These are phyloP conservation scores for Nematodospora anomalae DNA, from an alignment of 1,139 yeast species.

Conservation along the genomic window DNA sequence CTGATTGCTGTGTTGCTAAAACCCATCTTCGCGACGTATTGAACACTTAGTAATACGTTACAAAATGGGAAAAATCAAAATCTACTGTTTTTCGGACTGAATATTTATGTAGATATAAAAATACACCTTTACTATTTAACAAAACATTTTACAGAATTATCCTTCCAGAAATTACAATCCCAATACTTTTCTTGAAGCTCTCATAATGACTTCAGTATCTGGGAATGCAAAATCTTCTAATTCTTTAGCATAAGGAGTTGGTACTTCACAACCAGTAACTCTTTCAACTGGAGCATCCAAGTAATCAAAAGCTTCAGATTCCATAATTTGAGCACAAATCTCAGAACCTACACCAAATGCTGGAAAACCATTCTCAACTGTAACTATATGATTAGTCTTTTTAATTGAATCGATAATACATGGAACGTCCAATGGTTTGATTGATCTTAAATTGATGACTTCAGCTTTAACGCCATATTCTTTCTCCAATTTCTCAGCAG, in stretches of 20 bases:
- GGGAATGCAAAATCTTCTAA: slow-evolving; percentile 99
- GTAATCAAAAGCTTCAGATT: slow-evolving; percentile 96
- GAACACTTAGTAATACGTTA: too few species aligned
- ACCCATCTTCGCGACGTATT: too few species aligned
- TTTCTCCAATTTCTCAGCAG: slow-evolving; percentile 84
- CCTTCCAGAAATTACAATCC: slow-evolving; percentile 52
- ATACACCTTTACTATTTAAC: background rate
- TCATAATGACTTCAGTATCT: slow-evolving; percentile 83
- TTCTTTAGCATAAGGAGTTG: slow-evolving; percentile 97
- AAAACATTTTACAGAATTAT: slow-evolving; percentile 1
- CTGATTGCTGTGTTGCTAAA: too few species aligned
- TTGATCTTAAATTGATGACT: slow-evolving; percentile 92
- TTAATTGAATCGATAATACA: slow-evolving; percentile 84
- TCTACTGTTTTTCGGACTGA: background rate
- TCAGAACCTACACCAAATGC: slow-evolving; percentile 98
- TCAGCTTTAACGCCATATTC: slow-evolving; percentile 89
- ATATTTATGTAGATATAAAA: background rate
- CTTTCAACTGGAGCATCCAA: slow-evolving; percentile 98
- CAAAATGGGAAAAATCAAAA: too few species aligned
- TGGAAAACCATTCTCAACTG: slow-evolving; percentile 98
- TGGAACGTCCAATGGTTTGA: slow-evolving; percentile 93
- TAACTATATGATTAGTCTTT: slow-evolving; percentile 94
- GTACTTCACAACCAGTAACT: slow-evolving; percentile 99
- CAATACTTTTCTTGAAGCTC: slow-evolving; percentile 89
- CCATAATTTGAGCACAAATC: slow-evolving; percentile 97